Conservation (phyloP, 2,329 filamentous ascomycete genomes). For the Microdochium paspali region DNA sequence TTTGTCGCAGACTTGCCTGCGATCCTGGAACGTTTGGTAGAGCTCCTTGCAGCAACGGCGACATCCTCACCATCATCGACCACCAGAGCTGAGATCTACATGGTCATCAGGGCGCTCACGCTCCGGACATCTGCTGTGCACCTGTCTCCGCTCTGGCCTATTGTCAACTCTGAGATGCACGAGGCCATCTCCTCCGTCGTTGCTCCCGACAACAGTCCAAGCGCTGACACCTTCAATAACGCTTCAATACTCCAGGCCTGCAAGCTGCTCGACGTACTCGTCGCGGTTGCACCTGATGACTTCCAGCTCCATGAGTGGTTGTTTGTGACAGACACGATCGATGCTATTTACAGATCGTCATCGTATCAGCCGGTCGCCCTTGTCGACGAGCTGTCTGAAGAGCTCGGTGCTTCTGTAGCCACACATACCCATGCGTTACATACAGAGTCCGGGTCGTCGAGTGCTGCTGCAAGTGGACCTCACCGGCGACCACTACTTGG, state of each 20-base stretch:
- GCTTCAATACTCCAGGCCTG: constrained; percentile 78
- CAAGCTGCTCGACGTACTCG: constrained; percentile 83
- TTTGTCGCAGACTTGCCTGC: constrained; percentile 67
- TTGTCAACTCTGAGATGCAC: constrained; percentile 80
- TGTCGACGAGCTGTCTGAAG: constrained; percentile 76
- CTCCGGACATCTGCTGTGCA: constrained; percentile 73
- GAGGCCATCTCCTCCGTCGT: constrained; percentile 67
- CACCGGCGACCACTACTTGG: constrained; percentile 41
- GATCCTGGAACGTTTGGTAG: constrained; percentile 76
- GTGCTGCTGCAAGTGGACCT: constrained; percentile 17
- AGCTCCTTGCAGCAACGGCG: constrained; percentile 73
- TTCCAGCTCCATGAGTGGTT: constrained; percentile 99
- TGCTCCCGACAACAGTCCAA: constrained; percentile 51
- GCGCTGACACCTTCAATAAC: constrained; percentile 67
- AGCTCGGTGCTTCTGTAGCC: constrained; percentile 39
- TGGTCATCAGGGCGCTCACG: constrained; percentile 74
- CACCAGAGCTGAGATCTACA: constrained; percentile 81
- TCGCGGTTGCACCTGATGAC: constrained; percentile 82
- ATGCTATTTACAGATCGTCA: constrained; percentile 78
- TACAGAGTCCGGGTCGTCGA: constrained; percentile 5
- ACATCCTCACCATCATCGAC: constrained; percentile 87
- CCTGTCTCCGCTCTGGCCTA: constrained; percentile 78
- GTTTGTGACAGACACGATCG: constrained; percentile 93
- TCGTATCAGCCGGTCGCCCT: constrained; percentile 63
- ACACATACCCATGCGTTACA: not conserved